Evolutionary conservation across 805 yeast genomes (phyloP), one percentile per base, ranked within the genome.

Genomic region (Gaillardinia entomophila): DNA sequence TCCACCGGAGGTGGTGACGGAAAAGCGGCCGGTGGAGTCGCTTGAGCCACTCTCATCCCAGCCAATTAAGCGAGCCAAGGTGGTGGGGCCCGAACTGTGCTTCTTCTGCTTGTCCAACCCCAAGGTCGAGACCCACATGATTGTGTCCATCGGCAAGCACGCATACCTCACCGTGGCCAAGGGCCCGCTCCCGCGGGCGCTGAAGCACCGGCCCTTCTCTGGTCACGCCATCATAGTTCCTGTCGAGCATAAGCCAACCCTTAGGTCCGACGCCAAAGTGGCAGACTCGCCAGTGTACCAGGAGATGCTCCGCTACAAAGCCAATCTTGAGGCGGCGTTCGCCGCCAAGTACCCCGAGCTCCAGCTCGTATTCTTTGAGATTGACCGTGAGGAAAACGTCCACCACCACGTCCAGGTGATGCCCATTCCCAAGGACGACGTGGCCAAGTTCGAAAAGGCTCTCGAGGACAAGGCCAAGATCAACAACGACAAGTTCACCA

Each of bases 181-280:
- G 49, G 97, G 97, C 0, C 96, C 97, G 0, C 56, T 88, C 13
- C 74, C 84, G 2, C 56, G 68, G 17, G 74, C 80, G 1, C 56
- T 52, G 8, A 61, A 62, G 11, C 57, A 60, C 3, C 55, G 71
- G 3, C 59, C 70, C 48, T 79, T 84, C 47, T 75, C 94, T 0
- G 96, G 94, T 0, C 96, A 88, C 61, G 84, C 85, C 15, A 62
- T 88, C 27, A 68, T 89, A 6, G 75, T 87, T 10, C 94, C 96
- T 0, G 73, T 89, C 13, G 77, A 79, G 14, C 97, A 88, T 51
- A 62, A 66, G 6, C 71, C 95, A 0, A 33, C 54, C 49, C 28
- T 45, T 8, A 33, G 45, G 37, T 30, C 35, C 31, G 54, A 55
- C 15, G 37, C 34, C 1, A 49, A 51, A 19, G 48, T 62, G 3